Base-by-base conservation (phyloP, 495 filamentous ascomycete species). In the Podospora sp. region DNA sequence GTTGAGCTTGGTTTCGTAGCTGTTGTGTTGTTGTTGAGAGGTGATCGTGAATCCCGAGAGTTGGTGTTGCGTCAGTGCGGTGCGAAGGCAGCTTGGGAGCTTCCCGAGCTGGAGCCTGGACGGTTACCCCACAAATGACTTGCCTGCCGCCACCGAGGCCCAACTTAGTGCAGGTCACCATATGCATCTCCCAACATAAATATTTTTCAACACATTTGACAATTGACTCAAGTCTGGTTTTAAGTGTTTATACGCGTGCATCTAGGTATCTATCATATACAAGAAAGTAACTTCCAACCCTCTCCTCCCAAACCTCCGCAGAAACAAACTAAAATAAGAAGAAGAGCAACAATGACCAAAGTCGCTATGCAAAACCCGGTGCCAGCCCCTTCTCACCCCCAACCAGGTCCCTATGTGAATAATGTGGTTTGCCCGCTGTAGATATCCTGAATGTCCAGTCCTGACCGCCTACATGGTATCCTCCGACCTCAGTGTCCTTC, bases 401-500 rank as follows among this genome's bases (percentile, higher is more conserved):
- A n/a, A n/a, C n/a, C n/a, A n/a, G n/a, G n/a, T n/a, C n/a, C n/a
- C n/a, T 53, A 53, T 53, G 16, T 18, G 33, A 46, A 11, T 46
- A 2, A 12, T 33, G 18, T 67, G 50, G 14, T 62, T 56, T 61
- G 35, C 20, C 53, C 62, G 36, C 29, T 55, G 29, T 35, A 50
- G 20, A 27, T 20, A 12, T 57, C 24, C 51, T 20, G 12, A 20
- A 24, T 4, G 4, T 3, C 29, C 8, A 8, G 8, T 33, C 29
- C 29, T 33, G 4, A 8, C 29, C 8, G 4, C 52, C 52, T 59
- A 70, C 25, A 62, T 56, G 1, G 67, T 70, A 14, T 65, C 65
- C 29, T 73, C 69, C 0, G 65, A 70, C 22, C 35, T 51, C 46
- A 70, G 20, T n/a, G 72, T 72, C 60, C 40, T 60, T 46, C 61